These are phyloP conservation scores for Lichtheimia ramosa DNA, from an alignment of 371 early-diverging fungal genomes.

Conservation along the genomic window DNA sequence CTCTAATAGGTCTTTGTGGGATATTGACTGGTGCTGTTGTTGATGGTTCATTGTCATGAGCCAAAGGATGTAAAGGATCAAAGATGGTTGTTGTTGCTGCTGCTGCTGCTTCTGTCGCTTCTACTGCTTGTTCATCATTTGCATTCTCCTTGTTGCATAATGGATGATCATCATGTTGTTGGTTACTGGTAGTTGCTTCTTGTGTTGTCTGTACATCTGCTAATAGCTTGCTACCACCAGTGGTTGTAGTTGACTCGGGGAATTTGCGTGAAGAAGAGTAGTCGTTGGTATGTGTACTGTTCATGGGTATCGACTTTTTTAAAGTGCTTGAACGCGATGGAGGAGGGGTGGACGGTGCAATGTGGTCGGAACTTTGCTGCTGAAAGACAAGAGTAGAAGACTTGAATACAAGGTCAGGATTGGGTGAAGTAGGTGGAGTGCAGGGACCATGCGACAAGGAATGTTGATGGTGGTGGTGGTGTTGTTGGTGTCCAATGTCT, in stretches of 20 bases:
- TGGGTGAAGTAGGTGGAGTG: slow-evolving; percentile 1
- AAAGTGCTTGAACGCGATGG: slow-evolving; percentile 1
- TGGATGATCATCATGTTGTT: too few species aligned
- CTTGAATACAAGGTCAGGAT: neutral
- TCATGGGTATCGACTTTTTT: neutral
- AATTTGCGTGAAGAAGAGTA: neutral
- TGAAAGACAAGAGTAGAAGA: neutral
- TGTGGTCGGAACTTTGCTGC: neutral
- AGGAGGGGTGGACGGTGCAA: slow-evolving; percentile 3
- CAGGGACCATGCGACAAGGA: neutral
- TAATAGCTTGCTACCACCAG: too few species aligned
- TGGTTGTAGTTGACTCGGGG: neutral
- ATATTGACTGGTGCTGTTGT: neutral
- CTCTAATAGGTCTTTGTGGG: neutral
- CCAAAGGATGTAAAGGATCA: neutral
- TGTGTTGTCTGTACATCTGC: neutral
- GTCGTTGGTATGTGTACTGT: neutral
- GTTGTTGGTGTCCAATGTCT: too few species aligned
- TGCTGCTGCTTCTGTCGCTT: neutral
- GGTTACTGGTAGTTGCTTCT: neutral
- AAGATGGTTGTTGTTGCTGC: too few species aligned
- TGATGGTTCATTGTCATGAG: neutral
- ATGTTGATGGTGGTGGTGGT: too few species aligned
- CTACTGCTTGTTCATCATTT: neutral
- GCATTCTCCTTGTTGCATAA: too few species aligned